These are phyloP conservation scores for Penicillium olsonii DNA, from an alignment of 2,329 filamentous ascomycete species.

Conservation along the genomic window DNA sequence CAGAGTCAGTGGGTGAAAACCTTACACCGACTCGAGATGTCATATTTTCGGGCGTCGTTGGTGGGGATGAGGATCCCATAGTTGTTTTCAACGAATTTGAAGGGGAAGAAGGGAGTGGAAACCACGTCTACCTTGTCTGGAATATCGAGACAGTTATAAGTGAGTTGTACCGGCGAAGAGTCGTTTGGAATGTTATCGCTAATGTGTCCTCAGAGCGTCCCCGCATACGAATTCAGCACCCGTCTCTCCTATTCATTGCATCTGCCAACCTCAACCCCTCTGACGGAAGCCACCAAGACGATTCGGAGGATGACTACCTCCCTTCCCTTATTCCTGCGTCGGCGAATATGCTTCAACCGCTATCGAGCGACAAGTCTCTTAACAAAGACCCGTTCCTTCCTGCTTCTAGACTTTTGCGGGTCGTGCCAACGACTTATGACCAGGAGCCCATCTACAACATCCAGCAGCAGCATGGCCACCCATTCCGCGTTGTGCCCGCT, in stretches of 20 bases:
- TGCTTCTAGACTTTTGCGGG: conserved; percentile 59
- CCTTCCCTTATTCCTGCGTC: conserved; percentile 58
- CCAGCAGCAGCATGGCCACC: conserved; percentile 53
- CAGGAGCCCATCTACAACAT: conserved; percentile 56
- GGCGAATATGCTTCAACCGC: conserved; percentile 58
- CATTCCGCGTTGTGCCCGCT: conserved; percentile 58
- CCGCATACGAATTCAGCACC: conserved; percentile 56
- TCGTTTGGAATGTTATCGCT: background rate
- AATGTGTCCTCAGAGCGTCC: conserved; percentile 36
- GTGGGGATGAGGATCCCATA: conserved; percentile 44
- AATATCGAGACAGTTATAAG: conserved; percentile 45
- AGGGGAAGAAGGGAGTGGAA: conserved; percentile 38
- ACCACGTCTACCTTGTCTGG: conserved; percentile 48
- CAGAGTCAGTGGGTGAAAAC: conserved; percentile 45
- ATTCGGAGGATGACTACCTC: conserved; percentile 53
- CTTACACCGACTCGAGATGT: conserved; percentile 40
- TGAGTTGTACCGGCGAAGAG: conserved; percentile 24
- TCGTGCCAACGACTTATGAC: conserved; percentile 53
- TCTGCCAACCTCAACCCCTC: conserved; percentile 49
- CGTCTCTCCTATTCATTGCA: conserved; percentile 57
- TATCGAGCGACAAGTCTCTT: conserved; percentile 52
- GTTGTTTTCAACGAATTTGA: conserved; percentile 48
- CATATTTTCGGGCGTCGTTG: conserved; percentile 44
- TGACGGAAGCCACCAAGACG: conserved; percentile 38
- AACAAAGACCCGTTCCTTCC: conserved; percentile 56